phyloP scores from a whole-genome alignment of 2,329 filamentous ascomycete genomes.

The Byssochlamys sp. region DNA sequence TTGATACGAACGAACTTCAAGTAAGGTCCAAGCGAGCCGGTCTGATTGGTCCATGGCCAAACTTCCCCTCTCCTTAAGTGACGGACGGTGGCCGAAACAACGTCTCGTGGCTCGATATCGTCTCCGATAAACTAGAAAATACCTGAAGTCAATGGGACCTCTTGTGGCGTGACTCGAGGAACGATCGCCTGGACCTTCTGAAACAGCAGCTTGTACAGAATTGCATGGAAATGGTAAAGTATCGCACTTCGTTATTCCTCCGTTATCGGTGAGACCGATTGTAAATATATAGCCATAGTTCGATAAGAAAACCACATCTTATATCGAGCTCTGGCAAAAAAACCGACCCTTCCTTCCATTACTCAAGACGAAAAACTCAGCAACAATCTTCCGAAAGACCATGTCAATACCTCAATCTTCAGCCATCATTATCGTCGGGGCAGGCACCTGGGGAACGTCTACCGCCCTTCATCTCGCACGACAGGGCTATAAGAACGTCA shows the following conservation, averaged over 20 bases:
- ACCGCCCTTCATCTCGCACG: slow-evolving; percentile 34
- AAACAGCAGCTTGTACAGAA: not conserved
- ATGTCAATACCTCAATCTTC: not conserved
- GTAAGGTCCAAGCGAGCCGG: not conserved
- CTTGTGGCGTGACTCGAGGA: not conserved
- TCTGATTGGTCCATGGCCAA: not conserved
- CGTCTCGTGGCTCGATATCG: not conserved
- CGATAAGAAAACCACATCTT: not conserved
- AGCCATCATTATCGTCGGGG: slow-evolving; percentile 33
- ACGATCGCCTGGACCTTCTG: not conserved
- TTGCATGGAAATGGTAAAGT: not conserved
- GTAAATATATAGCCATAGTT: not conserved
- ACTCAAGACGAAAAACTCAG: too few relatives aligned
- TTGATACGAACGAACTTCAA: not conserved
- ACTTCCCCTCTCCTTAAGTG: not conserved
- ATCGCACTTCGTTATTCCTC: not conserved
- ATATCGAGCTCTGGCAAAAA: too few relatives aligned
- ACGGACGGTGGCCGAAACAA: not conserved
- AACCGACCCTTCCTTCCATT: too few relatives aligned
- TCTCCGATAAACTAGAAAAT: not conserved
- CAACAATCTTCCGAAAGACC: not conserved
- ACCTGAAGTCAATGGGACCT: not conserved
- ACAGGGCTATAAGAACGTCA: slow-evolving; percentile 33
- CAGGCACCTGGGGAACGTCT: slow-evolving; percentile 35
- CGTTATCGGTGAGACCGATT: not conserved